Conservation (phyloP, 495 filamentous ascomycete species). For the Xylaria scruposa region DNA sequence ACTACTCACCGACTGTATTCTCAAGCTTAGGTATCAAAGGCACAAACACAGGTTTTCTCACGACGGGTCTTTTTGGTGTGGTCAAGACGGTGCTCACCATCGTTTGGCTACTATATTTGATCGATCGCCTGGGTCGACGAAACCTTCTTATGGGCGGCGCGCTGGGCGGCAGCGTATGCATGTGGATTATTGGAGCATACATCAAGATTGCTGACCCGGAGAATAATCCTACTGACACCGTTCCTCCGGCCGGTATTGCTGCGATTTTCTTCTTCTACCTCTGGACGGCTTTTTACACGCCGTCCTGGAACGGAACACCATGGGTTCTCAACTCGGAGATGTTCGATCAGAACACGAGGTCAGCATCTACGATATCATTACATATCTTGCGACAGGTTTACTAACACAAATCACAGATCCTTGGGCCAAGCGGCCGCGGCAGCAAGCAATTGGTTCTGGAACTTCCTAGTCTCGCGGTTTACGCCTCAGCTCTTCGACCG, state of each 20-base stretch:
- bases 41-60: slow-evolving; percentile 52
- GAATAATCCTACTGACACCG: slow-evolving; percentile 42
- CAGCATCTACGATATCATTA: neutral
- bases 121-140: slow-evolving; percentile 60
- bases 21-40: slow-evolving; percentile 54
- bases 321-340: slow-evolving; percentile 73
- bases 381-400: neutral
- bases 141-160: slow-evolving; percentile 63
- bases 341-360: slow-evolving; percentile 65
- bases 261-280: slow-evolving; percentile 84
- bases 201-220: slow-evolving; percentile 60
- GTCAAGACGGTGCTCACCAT: slow-evolving; percentile 61
- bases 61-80: slow-evolving; percentile 59
- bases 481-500: slow-evolving; percentile 77
- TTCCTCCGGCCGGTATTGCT: slow-evolving; percentile 66
- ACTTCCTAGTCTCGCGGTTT: slow-evolving; percentile 75
- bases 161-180: slow-evolving; percentile 59
- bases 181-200: slow-evolving; percentile 64
- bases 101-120: slow-evolving; percentile 62
- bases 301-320: slow-evolving; percentile 76
- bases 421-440: slow-evolving; percentile 73
- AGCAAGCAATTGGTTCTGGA: slow-evolving; percentile 77
- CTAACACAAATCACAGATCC: slow-evolving; percentile 37
- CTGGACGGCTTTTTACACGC: slow-evolving; percentile 79
- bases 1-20: slow-evolving; percentile 61